These are phyloP conservation scores for Globisporangium iwayamae DNA, from an alignment of 352 stramenopile species.

Conservation along the genomic window DNA sequence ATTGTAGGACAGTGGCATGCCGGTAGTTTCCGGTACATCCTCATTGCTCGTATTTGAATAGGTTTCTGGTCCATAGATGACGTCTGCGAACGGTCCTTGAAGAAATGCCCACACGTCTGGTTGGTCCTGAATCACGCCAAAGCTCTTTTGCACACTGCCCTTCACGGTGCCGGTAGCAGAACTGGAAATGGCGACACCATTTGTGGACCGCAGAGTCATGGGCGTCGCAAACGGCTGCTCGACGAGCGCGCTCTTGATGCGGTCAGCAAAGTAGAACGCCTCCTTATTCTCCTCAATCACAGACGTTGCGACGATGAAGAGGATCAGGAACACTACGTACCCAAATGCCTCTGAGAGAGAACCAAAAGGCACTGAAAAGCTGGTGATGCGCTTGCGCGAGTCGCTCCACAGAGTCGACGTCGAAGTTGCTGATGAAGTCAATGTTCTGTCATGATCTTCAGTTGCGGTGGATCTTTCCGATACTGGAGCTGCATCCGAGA, in stretches of 20 bases:
- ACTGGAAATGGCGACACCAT: constrained; percentile 7
- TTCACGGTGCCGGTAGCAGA: not conserved
- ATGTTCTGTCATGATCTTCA: not conserved
- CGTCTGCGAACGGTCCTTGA: constrained; percentile 51
- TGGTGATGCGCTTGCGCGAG: constrained; percentile 30
- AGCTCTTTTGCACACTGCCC: constrained; percentile 32
- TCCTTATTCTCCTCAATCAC: constrained; percentile 44
- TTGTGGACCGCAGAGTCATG: constrained; percentile 13
- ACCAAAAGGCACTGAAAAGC: constrained; percentile 40
- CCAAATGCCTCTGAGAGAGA: constrained; percentile 44
- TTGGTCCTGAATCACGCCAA: constrained; percentile 53
- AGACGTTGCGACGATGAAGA: constrained; percentile 52
- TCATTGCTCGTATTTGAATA: not conserved
- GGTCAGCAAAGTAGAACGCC: constrained; percentile 65
- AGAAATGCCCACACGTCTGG: constrained; percentile 63
- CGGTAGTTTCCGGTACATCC: constrained; percentile 12
- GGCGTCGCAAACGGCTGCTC: constrained; percentile 42
- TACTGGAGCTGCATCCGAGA: not conserved
- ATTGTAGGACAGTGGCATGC: constrained; percentile 47
- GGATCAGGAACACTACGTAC: constrained; percentile 49
- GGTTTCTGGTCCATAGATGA: constrained; percentile 33
- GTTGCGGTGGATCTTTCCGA: not conserved
- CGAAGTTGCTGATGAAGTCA: not conserved
- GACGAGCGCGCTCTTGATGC: constrained; percentile 41
- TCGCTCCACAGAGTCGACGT: not conserved